These are phyloP conservation scores for Aspergillus sclerotiicarbonarius DNA, from an alignment of 495 filamentous ascomycete species.

Conservation along the genomic window DNA sequence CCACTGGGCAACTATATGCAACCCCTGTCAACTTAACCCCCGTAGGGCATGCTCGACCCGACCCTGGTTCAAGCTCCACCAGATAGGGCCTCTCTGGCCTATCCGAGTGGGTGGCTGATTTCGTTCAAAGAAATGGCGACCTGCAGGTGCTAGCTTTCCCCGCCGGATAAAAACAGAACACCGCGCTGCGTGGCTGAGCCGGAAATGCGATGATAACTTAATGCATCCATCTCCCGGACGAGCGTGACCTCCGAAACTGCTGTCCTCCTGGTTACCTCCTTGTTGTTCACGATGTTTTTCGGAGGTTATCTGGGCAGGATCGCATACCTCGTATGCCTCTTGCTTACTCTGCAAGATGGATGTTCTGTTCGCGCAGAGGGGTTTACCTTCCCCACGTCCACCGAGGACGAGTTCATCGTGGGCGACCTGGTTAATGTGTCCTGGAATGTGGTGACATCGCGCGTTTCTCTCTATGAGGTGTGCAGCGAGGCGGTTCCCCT, in stretches of 20 bases:
- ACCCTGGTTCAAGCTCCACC: too few relatives aligned
- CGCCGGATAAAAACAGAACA: not conserved
- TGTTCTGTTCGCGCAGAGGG: not conserved
- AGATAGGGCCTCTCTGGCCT: too few relatives aligned
- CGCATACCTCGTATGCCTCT: not conserved
- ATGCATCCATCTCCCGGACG: not conserved
- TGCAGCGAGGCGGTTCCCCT: not conserved
- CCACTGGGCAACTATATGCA: too few relatives aligned
- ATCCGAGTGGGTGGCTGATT: not conserved
- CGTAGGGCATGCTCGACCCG: too few relatives aligned
- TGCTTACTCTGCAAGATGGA: not conserved
- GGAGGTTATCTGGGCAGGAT: not conserved
- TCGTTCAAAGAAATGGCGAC: too few relatives aligned
- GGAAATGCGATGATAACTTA: not conserved
- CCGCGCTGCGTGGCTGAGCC: not conserved
- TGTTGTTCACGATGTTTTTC: not conserved
- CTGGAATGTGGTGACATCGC: constrained; percentile 13
- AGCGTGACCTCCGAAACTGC: not conserved
- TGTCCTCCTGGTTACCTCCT: not conserved
- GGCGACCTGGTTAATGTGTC: constrained; percentile 16
- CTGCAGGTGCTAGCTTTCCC: not conserved
- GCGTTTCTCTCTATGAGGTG: constrained; percentile 11
- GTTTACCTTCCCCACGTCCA: constrained; percentile 12
- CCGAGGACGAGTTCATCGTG: constrained; percentile 6
- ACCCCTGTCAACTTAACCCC: too few relatives aligned